Percentiles rank a stretch among this genome's conserved stretches.
phyloP scores from a whole-genome alignment of 1,284 basidiomycete species.

The Trichosporon coremiiforme region DNA sequence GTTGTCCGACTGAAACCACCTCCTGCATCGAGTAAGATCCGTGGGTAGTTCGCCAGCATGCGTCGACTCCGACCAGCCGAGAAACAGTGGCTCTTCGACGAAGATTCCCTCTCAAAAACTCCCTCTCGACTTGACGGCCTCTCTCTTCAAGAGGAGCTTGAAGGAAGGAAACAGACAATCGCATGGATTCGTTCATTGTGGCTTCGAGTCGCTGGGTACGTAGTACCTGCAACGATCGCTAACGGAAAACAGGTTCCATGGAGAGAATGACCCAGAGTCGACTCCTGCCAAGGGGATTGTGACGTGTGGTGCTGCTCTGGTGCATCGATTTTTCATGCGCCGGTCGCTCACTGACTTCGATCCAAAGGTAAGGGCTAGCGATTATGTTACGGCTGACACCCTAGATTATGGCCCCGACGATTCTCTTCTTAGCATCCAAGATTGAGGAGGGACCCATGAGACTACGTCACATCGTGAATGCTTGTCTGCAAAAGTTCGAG shows the following conservation, averaged over 20 bases:
- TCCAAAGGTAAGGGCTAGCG: slow-evolving; percentile 37
- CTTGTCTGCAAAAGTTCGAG: slow-evolving; percentile 43
- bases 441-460: slow-evolving; percentile 56
- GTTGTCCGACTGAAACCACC: slow-evolving; percentile 1
- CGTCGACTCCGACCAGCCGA: slow-evolving; percentile 37
- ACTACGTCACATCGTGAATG: slow-evolving; percentile 47
- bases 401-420: slow-evolving; percentile 85
- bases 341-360: slow-evolving; percentile 81
- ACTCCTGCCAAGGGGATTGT: slow-evolving; percentile 55
- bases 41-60: slow-evolving; percentile 32
- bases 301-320: slow-evolving; percentile 82
- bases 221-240: not conserved
- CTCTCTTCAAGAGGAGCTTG: slow-evolving; percentile 38
- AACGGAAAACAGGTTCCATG: slow-evolving; percentile 8
- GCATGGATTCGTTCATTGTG: slow-evolving; percentile 26
- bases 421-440: slow-evolving; percentile 88
- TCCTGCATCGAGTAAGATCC: not conserved
- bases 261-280: slow-evolving; percentile 29
- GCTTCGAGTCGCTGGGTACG: slow-evolving; percentile 26
- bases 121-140: slow-evolving; percentile 43
- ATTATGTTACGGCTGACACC: not conserved
- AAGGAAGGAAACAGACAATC: slow-evolving; percentile 39
- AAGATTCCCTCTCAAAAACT: slow-evolving; percentile 34
- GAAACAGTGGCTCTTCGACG: slow-evolving; percentile 47
- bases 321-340: slow-evolving; percentile 94